phyloP scores from a whole-genome alignment of 257 asterid genomes.

The Solanum etuberosum region DNA sequence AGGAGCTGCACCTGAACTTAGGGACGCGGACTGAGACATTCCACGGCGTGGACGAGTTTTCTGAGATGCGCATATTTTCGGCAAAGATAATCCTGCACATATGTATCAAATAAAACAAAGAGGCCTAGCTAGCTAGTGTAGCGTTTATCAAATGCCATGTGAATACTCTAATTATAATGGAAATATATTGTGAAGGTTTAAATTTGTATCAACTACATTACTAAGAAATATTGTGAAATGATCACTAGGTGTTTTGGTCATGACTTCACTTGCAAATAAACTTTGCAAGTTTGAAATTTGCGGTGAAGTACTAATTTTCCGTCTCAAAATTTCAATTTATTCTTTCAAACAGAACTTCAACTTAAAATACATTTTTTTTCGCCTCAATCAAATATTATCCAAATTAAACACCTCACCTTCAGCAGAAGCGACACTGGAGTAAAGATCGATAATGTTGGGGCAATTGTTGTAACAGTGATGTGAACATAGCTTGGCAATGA shows the following conservation, averaged over 20 bases:
- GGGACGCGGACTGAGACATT: slow-evolving; percentile 23
- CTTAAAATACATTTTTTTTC: too few species aligned
- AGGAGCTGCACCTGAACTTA: slow-evolving; percentile 38
- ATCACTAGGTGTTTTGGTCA: neutral
- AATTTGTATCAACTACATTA: neutral
- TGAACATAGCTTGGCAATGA: slow-evolving; percentile 50
- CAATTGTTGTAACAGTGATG: slow-evolving; percentile 50
- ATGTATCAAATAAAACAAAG: neutral
- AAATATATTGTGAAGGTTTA: too few species aligned
- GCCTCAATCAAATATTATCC: neutral
- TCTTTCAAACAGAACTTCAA: neutral
- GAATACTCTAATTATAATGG: neutral
- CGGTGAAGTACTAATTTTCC: neutral
- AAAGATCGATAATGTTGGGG: slow-evolving; percentile 66
- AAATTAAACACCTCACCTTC: slow-evolving; percentile 43
- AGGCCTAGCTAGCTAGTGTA: neutral
- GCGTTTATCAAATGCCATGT: neutral
- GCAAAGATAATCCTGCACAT: slow-evolving; percentile 51
- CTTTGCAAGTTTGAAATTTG: neutral
- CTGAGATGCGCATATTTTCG: slow-evolving; percentile 44
- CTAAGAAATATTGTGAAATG: neutral
- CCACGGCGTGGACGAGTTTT: slow-evolving; percentile 44
- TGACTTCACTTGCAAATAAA: too few species aligned
- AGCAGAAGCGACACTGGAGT: slow-evolving; percentile 59
- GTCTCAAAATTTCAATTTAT: neutral